Percentiles rank a stretch among this genome's conserved stretches.
phyloP scores from a whole-genome alignment of 371 early-diverging fungal genomes.

The Mycotypha africana region DNA sequence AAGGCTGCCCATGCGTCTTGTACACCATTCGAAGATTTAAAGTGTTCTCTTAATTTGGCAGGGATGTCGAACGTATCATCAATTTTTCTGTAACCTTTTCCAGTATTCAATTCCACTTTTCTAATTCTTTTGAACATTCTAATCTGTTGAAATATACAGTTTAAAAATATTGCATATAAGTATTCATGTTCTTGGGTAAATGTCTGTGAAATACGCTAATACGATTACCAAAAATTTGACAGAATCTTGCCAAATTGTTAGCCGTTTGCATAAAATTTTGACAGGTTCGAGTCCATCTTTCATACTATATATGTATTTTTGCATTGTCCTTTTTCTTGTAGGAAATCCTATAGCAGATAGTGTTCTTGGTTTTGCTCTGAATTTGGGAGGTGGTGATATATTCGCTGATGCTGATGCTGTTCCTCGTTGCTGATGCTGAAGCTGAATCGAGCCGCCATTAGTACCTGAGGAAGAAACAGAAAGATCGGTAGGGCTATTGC shows the following conservation, averaged over 20 bases:
- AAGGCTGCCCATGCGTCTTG: slow-evolving; percentile 23
- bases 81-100: slow-evolving; percentile 17
- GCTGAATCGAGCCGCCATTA: no score
- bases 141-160: slow-evolving; percentile 2
- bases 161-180: background rate
- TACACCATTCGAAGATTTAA: slow-evolving; percentile 19
- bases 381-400: slow-evolving; percentile 17
- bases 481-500: no score
- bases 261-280: slow-evolving; percentile 10
- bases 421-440: no score
- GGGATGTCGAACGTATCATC: slow-evolving; percentile 14
- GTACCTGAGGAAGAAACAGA: no score
- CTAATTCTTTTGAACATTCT: slow-evolving; percentile 17
- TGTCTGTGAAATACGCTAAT: no score
- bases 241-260: slow-evolving; percentile 11
- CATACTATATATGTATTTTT: slow-evolving; percentile 18
- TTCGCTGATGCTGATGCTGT: no score
- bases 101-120: slow-evolving; percentile 12
- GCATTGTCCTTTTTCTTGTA: slow-evolving; percentile 18
- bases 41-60: slow-evolving; percentile 12
- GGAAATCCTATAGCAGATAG: slow-evolving; percentile 13
- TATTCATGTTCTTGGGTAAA: background rate
- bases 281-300: slow-evolving; percentile 19
- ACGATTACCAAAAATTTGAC: slow-evolving; percentile 18
- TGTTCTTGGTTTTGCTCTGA: slow-evolving; percentile 4